Conservation (phyloP, 2,329 filamentous ascomycete genomes). For the Aspergillus transmontanensis region DNA sequence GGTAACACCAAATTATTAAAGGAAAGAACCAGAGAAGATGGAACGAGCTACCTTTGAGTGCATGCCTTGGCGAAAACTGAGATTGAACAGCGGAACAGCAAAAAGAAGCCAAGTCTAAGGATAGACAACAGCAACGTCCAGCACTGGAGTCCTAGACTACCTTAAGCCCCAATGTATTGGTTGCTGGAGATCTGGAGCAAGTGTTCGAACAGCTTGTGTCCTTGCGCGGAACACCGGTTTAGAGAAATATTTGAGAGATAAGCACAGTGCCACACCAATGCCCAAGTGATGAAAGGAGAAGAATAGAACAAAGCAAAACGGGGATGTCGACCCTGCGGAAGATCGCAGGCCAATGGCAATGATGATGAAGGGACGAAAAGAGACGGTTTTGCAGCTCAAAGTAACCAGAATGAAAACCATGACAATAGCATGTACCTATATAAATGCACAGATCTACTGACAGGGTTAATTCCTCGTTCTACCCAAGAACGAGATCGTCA, state of each 20-base stretch:
- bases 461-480: slow-evolving; percentile 31
- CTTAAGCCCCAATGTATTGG: background rate
- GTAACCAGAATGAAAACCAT: slow-evolving; percentile 14
- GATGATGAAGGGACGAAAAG: background rate
- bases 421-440: slow-evolving; percentile 27
- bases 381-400: slow-evolving; percentile 1
- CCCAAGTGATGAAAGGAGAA: slow-evolving; percentile 7
- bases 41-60: background rate
- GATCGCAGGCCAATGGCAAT: background rate
- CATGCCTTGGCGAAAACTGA: background rate
- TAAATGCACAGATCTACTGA: slow-evolving; percentile 30
- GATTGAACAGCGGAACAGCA: background rate
- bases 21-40: background rate
- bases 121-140: background rate
- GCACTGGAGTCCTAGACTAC: background rate
- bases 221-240: background rate
- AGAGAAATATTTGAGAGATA: background rate
- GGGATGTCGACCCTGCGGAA: background rate
- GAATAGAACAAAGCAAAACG: background rate
- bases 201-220: background rate
- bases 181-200: background rate
- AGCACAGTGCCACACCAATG: slow-evolving; percentile 1
- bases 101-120: background rate
- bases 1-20: background rate
- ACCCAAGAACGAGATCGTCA: slow-evolving; percentile 26